phyloP scores from a whole-genome alignment of 208 protist genomes.

The Acanthamoeba lenticulata region DNA sequence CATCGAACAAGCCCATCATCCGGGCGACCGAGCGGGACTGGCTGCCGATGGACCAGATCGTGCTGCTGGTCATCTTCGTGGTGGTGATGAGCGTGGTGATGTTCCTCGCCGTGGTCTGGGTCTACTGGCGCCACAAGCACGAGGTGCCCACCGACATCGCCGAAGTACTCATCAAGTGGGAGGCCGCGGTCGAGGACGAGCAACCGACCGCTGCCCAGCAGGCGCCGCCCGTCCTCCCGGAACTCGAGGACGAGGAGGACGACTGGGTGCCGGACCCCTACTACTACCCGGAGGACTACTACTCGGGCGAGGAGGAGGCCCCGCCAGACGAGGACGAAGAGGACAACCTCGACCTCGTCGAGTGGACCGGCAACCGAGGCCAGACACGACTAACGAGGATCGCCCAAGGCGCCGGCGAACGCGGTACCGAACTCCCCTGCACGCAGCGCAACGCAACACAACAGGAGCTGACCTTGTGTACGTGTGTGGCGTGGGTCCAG shows the following conservation, averaged over 20 bases:
- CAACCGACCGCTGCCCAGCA: not conserved
- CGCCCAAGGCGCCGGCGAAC: not conserved
- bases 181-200: not conserved
- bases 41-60: not conserved
- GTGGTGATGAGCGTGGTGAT: not conserved
- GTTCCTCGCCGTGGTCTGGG: not conserved
- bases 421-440: not conserved
- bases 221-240: not conserved
- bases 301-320: not conserved
- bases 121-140: constrained; percentile 15
- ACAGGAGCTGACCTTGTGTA: too few relatives aligned
- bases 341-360: not conserved
- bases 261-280: not conserved
- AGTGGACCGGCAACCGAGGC: constrained; percentile 41
- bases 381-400: constrained; percentile 20
- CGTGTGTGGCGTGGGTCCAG: too few relatives aligned
- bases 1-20: not conserved
- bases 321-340: not conserved
- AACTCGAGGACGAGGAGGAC: constrained; percentile 11
- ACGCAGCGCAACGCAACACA: too few relatives aligned
- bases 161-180: not conserved
- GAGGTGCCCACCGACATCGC: not conserved
- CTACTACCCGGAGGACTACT: not conserved
- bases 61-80: not conserved
- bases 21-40: not conserved